Conservation (phyloP, 257 asterid genomes). For the Primulina huaijiensis region DNA sequence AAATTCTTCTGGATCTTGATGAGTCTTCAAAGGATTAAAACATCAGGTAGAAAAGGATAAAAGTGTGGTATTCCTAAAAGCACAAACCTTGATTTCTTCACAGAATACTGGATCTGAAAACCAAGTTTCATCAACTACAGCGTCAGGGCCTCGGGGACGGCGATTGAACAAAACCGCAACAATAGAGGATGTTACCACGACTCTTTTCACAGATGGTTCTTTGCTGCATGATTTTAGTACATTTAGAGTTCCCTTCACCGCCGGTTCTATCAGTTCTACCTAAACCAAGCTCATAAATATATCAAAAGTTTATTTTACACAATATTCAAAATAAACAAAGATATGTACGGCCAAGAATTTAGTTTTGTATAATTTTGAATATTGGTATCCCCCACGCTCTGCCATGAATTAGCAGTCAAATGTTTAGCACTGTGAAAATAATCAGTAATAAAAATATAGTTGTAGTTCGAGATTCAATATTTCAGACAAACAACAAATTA, state of each 20-base stretch:
- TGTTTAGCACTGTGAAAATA: too few relatives aligned
- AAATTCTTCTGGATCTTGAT: neutral
- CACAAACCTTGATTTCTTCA: constrained; percentile 36
- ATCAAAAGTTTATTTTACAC: neutral
- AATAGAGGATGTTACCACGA: constrained; percentile 51
- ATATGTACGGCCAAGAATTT: too few relatives aligned
- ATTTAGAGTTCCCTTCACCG: constrained; percentile 51
- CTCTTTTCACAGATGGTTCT: constrained; percentile 36
- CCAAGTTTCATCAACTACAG: constrained; percentile 51
- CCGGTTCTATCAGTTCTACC: constrained; percentile 53
- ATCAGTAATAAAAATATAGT: too few relatives aligned
- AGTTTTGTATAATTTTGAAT: too few relatives aligned
- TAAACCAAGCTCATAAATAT: constrained; percentile 9
- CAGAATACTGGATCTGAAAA: constrained; percentile 41
- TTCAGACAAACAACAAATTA: too few relatives aligned
- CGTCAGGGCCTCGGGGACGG: constrained; percentile 22
- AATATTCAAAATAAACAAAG: too few relatives aligned
- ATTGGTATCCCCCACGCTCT: too few relatives aligned
- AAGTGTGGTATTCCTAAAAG: too few relatives aligned
- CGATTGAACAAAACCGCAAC: constrained; percentile 31
- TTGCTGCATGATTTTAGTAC: constrained; percentile 44
- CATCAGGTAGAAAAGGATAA: neutral
- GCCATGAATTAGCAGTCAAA: too few relatives aligned
- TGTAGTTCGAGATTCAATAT: too few relatives aligned
- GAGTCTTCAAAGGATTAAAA: neutral